A percentile compares a stretch with the other conserved stretches of the same genome.
These are phyloP conservation scores for Dorcoceras hygrometricum DNA, from an alignment of 257 asterid species.

Conservation along the genomic window DNA sequence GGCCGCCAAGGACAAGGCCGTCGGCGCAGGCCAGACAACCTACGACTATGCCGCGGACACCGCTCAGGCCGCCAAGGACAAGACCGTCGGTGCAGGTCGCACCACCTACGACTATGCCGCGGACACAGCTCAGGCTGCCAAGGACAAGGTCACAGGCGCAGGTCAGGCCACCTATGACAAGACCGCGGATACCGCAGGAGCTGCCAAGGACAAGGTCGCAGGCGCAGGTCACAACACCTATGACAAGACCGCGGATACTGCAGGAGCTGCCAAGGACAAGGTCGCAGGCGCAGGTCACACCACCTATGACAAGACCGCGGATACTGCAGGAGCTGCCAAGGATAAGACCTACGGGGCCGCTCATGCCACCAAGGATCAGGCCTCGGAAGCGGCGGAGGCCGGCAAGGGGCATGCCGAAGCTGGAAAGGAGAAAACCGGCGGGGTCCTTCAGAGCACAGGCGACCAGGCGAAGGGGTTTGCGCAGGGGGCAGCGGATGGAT, in stretches of 20 bases:
- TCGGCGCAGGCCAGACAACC: slow-evolving; percentile 17
- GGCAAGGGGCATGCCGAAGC: slow-evolving; percentile 62
- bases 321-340: slow-evolving; percentile 38
- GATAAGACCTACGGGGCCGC: slow-evolving; percentile 54
- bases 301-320: slow-evolving; percentile 36
- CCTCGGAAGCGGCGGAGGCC: slow-evolving; percentile 47
- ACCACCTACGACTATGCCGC: slow-evolving; percentile 34
- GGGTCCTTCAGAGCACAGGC: slow-evolving; percentile 58
- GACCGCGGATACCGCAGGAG: slow-evolving; percentile 39
- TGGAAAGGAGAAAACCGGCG: slow-evolving; percentile 74
- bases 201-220: slow-evolving; percentile 27
- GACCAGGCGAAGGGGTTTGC: slow-evolving; percentile 64
- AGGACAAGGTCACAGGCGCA: slow-evolving; percentile 27
- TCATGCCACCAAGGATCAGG: slow-evolving; percentile 67
- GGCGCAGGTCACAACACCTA: not conserved
- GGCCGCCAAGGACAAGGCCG: slow-evolving; percentile 39
- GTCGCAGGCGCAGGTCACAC: slow-evolving; percentile 14
- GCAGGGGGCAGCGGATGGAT: slow-evolving; percentile 46
- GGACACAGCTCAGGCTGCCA: slow-evolving; percentile 47
- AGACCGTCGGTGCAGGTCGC: slow-evolving; percentile 8
- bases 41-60: slow-evolving; percentile 34
- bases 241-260: slow-evolving; percentile 39
- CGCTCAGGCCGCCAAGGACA: slow-evolving; percentile 52
- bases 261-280: slow-evolving; percentile 29
- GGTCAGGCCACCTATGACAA: slow-evolving; percentile 31